Evolutionary conservation across 2,329 filamentous ascomycete species (phyloP).

Genomic region (Triangularia setosa): DNA sequence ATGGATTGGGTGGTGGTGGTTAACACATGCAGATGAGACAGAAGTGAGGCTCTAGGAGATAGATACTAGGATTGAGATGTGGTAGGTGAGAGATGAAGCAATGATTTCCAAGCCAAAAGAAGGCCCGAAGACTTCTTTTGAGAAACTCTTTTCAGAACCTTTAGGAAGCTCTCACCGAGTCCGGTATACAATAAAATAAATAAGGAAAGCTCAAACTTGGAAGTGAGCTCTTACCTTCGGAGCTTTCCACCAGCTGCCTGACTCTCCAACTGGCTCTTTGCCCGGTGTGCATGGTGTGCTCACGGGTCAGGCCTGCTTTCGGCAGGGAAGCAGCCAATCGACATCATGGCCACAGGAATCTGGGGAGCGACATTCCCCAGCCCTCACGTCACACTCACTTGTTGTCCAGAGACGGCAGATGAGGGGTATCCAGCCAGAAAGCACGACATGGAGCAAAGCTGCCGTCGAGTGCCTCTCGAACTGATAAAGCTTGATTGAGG

Average conservation of each 20-base stretch:
- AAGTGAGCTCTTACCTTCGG: not conserved
- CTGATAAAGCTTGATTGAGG: not conserved
- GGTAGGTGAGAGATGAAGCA: not conserved
- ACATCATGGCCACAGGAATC: not conserved
- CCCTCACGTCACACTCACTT: not conserved
- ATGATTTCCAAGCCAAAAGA: not conserved
- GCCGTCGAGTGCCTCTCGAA: not conserved
- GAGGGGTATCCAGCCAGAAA: constrained; percentile 7
- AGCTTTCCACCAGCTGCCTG: not conserved
- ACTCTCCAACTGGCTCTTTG: not conserved
- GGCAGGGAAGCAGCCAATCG: not conserved
- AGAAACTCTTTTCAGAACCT: not conserved
- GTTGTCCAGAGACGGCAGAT: not conserved
- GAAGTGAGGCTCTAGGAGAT: not conserved
- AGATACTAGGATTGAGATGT: not conserved
- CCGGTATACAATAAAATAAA: not conserved
- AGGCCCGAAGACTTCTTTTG: not conserved
- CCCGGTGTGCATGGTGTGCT: not conserved
- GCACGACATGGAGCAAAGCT: constrained; percentile 3
- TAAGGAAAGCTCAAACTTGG: not conserved
- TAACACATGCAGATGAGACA: not conserved
- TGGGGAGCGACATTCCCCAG: not conserved
- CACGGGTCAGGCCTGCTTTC: not conserved
- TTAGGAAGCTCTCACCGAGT: not conserved
- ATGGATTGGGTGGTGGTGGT: not conserved